Percentiles rank a stretch among this genome's conserved stretches.
phyloP scores from a whole-genome alignment of 371 early-diverging fungal species.

The Haplosporangium sp. region DNA sequence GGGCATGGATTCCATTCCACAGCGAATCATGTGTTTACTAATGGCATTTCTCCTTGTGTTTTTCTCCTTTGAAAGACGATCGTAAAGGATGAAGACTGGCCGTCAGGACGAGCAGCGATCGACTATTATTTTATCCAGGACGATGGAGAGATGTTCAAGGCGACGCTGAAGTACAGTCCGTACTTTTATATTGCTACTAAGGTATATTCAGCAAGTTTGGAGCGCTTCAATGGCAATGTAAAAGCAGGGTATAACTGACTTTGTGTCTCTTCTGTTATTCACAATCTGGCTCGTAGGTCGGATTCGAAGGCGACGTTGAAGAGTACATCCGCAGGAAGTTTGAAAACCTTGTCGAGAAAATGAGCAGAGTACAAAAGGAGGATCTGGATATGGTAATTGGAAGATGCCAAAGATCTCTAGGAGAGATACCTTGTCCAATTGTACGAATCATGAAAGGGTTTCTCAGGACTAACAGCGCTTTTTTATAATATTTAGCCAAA shows the following conservation, averaged over 20 bases:
- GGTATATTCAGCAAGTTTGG: constrained; percentile 53
- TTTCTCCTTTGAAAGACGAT: constrained; percentile 56
- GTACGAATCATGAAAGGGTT: too few species aligned
- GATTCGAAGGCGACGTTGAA: constrained; percentile 80
- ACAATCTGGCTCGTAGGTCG: constrained; percentile 21
- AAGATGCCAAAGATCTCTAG: neutral
- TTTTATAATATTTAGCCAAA: constrained; percentile 71
- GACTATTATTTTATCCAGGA: constrained; percentile 95
- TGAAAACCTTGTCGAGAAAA: constrained; percentile 71
- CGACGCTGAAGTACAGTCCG: constrained; percentile 85
- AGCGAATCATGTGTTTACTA: too few species aligned
- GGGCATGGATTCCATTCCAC: too few species aligned
- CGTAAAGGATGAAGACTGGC: constrained; percentile 73
- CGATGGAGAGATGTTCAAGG: constrained; percentile 90
- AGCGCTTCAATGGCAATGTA: neutral
- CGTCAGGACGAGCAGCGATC: constrained; percentile 80
- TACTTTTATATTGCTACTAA: constrained; percentile 92
- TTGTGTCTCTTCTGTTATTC: neutral
- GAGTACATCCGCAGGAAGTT: constrained; percentile 85
- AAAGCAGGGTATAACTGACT: neutral
- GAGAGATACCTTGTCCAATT: too few species aligned
- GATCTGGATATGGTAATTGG: constrained; percentile 84
- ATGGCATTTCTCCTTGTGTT: too few species aligned
- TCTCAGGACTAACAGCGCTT: too few species aligned
- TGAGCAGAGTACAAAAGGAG: constrained; percentile 78